Conservation (phyloP, 2,329 filamentous ascomycete species). For the Diaporthe citrichinensis region DNA sequence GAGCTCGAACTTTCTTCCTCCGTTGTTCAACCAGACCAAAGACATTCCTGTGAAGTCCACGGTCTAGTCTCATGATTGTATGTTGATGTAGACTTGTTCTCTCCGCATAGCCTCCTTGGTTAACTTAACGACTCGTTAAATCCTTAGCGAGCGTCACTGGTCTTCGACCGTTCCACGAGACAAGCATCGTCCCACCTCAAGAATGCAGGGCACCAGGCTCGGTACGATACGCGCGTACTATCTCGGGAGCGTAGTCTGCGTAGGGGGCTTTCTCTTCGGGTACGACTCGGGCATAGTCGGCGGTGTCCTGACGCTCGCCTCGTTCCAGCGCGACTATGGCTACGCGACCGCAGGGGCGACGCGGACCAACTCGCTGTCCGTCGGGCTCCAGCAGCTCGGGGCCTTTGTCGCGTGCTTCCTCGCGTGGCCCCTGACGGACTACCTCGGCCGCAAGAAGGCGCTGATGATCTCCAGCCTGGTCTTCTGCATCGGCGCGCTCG, state of each 20-base stretch:
- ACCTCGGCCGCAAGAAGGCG: slow-evolving; percentile 48
- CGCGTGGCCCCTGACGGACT: slow-evolving; percentile 51
- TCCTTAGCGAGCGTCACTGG: background rate
- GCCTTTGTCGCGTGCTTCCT: slow-evolving; percentile 53
- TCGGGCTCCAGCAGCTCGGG: slow-evolving; percentile 51
- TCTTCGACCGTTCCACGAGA: background rate
- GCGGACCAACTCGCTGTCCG: slow-evolving; percentile 49
- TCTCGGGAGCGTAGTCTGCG: slow-evolving; percentile 65
- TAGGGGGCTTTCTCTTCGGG: slow-evolving; percentile 63
- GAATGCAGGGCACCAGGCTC: slow-evolving; percentile 47
- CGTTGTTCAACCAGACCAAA: background rate
- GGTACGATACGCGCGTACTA: slow-evolving; percentile 64
- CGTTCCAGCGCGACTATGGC: slow-evolving; percentile 50
- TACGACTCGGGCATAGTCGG: slow-evolving; percentile 59
- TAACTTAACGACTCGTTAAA: background rate
- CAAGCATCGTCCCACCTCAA: background rate
- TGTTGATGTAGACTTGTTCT: background rate
- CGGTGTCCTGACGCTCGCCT: slow-evolving; percentile 49
- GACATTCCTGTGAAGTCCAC: background rate
- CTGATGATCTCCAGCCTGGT: slow-evolving; percentile 57
- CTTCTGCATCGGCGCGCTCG: slow-evolving; percentile 57
- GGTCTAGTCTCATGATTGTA: background rate
- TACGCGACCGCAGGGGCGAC: slow-evolving; percentile 46
- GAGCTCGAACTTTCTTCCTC: background rate
- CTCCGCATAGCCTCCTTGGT: background rate